Base-by-base conservation (phyloP, 768 basidiomycete species). In the Psilocybe cyanescens region DNA sequence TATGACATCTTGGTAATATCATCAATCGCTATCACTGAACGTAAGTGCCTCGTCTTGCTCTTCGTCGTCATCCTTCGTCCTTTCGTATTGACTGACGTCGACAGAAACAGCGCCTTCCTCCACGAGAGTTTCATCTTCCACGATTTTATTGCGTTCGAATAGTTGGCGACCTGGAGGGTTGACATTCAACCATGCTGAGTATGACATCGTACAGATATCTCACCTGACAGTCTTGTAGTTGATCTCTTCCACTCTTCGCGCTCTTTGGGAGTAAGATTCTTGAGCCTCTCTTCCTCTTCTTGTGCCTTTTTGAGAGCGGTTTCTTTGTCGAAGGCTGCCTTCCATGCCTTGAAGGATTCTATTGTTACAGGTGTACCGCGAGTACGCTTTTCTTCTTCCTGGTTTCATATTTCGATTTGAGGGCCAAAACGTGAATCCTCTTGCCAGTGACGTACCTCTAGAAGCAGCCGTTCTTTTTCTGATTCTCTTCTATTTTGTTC, bases 331-430 rank as follows among this genome's bases (percentile, higher is more conserved):
- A 97, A 97, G 65, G 80, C 85, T n/a, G 66, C 74, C 74, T 91
- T 90, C 96, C 97, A 98, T 30, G 75, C 79, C 58, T 79, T 84
- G 79, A 98, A 99, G 0, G 88, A 86, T 60, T 88, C 89, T 28
- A 81, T 68, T 0, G 95, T 98, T 33, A 99, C 93, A 35, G 91
- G 87, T n/a, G 97, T 98, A 31, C 97, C 97, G 56, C 90, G 86
- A 52, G 91, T 95, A 61, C 89, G 85, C 37, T 88, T 89, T 76
- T 94, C 90, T 75, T 97, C 91, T 62, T 86, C 95, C 95, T 97
- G 70, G 63, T 45, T 39, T 61, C 29, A 51, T 17, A 7, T 17
- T 35, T 8, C 28, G 24, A 29, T 35, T 55, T 50, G 29, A 14
- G 16, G 12, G 12, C 3, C 19, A 33, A 9, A 29, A 37, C 4